Evolutionary conservation across 1,284 basidiomycete species (phyloP), one percentile per base, ranked within the genome.

Genomic region (Leccinum pachyderme): DNA sequence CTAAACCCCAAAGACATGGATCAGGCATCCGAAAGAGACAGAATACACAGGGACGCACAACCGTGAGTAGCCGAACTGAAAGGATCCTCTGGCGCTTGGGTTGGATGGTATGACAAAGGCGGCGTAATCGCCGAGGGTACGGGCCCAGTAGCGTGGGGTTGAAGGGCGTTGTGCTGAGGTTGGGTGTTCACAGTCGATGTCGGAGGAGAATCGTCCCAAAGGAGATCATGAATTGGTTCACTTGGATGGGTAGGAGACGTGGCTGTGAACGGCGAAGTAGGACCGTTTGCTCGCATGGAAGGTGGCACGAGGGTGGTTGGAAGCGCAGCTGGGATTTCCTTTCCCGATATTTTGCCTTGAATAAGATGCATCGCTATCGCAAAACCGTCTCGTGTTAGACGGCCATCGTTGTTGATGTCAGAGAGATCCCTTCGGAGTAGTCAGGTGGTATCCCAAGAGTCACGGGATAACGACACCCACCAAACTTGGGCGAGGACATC

Each of bases 321-420:
- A 15, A 99, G 78, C 25, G 76, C 72, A 0, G 77, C 59, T 0
- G 97, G 97, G 25, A 96, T 73, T 1, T 91, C 87, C 59, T 85
- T 86, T n/a, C 96, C 96, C 2, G 84, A 80, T 2, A 98, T 76
- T 70, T 89, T 94, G 63, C 82, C 82, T 71, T 94, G 92, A 67
- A 99, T 98, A 47, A 99, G 81, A 72, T 96, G 85, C 87, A 98
- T 89, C 3, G 95, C 97, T 43, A 99, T 89, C 3, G 97, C 96
- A 72, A 99, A 99, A 28, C 95, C 93, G 57, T 98, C 96, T 52
- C 87, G 83, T 24, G 88, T 93, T 41, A 99, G 80, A 48, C 81
- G 83, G 5, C 97, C 97, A 60, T 95, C 89, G 60, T 92, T 91
- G 52, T 90, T 86, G 37, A 98, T 81, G 68, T 99, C 97, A 25